Base-by-base conservation (phyloP, 257 asterid species). In the Agastache rugosa region DNA sequence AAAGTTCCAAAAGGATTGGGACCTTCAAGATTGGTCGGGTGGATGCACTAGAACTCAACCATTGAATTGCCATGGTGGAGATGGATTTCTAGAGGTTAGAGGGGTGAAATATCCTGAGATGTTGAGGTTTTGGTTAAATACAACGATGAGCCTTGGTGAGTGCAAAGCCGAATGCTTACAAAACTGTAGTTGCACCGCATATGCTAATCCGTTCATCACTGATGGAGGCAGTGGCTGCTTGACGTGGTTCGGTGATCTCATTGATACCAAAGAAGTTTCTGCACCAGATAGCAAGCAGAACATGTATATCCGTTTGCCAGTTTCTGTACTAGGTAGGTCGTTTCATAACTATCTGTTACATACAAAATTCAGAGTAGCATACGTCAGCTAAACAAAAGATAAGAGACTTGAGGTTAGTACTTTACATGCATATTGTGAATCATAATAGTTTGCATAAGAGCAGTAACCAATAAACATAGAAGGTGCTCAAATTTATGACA, bases 101-200 rank as follows among this genome's bases (percentile, higher is more conserved):
- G 78, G 71, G 48, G 80, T 76, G 0, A 76, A 60, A 10, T 39
- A 39, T 39, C 44, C 44, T 39, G 44, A 39, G 44, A 39, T 39
- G 44, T 39, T 39, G 12, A 10, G 27, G 56, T 71, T 10, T 42
- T 29, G 69, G 78, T 44, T 75, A 0, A 72, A 72, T 47, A 44
- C 10, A 6, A 80, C 55, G 63, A 80, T 80, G 69, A 71, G 76
- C 58, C 78, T 80, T 2, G 31, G 10, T 1, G 84, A 80, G 47
- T 80, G 81, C 69, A 25, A 12, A 53, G 73, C 15, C 19, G 45
- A 39, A 47, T 79, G 83, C 72, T 61, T 74, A 4, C 29, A 23
- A 44, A 73, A 60, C 62, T 79, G 83, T 68, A 78, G 37, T 48
- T 79, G 83, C 67, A 59, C 41, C 3, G 83, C 83, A 1, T 79